Evolutionary conservation across 1,139 yeast species (phyloP).

Genomic region (Spencermartinsiella ligniputridi): DNA sequence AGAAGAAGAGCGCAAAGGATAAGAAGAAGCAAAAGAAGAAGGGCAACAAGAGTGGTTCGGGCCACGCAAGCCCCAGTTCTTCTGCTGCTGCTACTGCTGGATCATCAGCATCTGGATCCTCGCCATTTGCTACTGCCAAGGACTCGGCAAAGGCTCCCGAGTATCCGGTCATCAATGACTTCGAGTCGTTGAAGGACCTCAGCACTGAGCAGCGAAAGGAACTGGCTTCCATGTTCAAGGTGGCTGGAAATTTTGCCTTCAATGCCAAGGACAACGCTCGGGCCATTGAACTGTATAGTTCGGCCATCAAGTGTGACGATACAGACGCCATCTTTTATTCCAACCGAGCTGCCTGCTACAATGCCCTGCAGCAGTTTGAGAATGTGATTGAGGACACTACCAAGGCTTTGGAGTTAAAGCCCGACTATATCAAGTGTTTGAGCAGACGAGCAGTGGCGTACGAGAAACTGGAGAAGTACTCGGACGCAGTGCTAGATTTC

Average conservation of each 20-base stretch:
- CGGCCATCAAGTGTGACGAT: slow-evolving; percentile 64
- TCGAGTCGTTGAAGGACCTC: slow-evolving; percentile 44
- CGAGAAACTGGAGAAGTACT: slow-evolving; percentile 71
- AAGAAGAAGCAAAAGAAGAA: slow-evolving; percentile 27
- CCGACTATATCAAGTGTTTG: slow-evolving; percentile 85
- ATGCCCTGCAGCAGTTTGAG: slow-evolving; percentile 71
- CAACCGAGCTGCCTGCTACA: slow-evolving; percentile 93
- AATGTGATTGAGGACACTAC: slow-evolving; percentile 86
- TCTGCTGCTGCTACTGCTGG: slow-evolving; percentile 9
- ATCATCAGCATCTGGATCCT: slow-evolving; percentile 20
- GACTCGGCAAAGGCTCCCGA: slow-evolving; percentile 25
- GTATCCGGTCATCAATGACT: slow-evolving; percentile 32
- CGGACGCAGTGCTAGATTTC: slow-evolving; percentile 87
- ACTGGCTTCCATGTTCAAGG: slow-evolving; percentile 76
- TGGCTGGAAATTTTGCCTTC: slow-evolving; percentile 81
- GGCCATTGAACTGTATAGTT: slow-evolving; percentile 74
- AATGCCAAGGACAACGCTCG: slow-evolving; percentile 61
- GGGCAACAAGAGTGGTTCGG: slow-evolving; percentile 3
- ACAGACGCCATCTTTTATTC: slow-evolving; percentile 87
- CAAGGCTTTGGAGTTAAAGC: slow-evolving; percentile 76
- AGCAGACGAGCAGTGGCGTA: slow-evolving; percentile 69
- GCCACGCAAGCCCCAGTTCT: slow-evolving; percentile 4
- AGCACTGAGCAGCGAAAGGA: slow-evolving; percentile 54
- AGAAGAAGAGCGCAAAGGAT: slow-evolving; percentile 26
- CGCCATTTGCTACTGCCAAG: slow-evolving; percentile 17